Conservation (phyloP, 305 asterid genomes). For the Solanum hybrid region DNA sequence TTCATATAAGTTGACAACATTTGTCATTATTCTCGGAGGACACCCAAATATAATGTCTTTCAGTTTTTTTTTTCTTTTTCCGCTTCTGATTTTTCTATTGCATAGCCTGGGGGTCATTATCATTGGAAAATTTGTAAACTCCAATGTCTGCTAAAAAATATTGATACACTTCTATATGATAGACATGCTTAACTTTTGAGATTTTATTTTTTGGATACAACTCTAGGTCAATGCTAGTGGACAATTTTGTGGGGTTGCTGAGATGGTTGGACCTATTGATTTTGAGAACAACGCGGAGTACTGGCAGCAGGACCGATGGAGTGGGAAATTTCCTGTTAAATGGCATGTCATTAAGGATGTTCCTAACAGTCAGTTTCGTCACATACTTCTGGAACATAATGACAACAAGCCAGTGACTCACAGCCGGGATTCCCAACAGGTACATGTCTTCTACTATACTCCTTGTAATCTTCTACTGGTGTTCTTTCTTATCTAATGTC, state of each 20-base stretch:
- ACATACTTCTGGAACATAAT: constrained; percentile 85
- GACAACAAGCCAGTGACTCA: constrained; percentile 99
- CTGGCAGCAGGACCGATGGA: constrained; percentile 99
- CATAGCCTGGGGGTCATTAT: not conserved
- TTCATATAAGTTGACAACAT: not conserved
- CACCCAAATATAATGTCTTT: not conserved
- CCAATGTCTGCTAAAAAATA: not conserved
- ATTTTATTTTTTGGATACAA: not conserved
- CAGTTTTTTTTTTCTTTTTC: not conserved
- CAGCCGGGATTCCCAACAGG: constrained; percentile 99
- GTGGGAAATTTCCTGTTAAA: constrained; percentile 94
- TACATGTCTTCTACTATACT: constrained; percentile 15
- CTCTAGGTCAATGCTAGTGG: constrained; percentile 95
- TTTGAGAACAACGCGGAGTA: constrained; percentile 89
- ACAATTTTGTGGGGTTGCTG: constrained; percentile 97
- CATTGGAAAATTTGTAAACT: not conserved
- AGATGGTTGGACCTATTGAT: constrained; percentile 92
- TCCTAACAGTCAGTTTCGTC: constrained; percentile 89
- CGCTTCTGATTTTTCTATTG: not conserved
- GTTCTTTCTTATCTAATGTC: not conserved
- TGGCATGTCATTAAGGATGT: constrained; percentile 95
- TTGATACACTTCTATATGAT: not conserved
- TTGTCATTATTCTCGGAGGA: not conserved
- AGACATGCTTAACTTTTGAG: not conserved
- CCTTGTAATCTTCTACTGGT: not conserved